Conservation (phyloP, 1,139 yeast genomes). For the Candida sp. region DNA sequence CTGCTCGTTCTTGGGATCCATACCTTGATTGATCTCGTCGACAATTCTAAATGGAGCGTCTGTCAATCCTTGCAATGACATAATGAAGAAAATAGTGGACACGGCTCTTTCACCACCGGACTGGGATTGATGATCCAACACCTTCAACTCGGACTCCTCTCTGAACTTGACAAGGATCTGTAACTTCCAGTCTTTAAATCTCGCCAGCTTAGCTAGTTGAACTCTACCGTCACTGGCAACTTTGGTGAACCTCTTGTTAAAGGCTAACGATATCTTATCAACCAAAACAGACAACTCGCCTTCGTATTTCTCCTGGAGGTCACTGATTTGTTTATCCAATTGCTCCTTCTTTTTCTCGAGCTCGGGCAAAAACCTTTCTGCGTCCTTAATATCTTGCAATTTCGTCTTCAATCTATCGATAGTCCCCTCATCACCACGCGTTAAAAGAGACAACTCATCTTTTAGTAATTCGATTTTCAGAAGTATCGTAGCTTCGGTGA, state of each 20-base stretch:
- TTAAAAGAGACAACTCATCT: constrained; percentile 42
- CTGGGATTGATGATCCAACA: constrained; percentile 84
- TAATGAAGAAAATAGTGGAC: constrained; percentile 87
- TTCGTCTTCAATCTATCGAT: constrained; percentile 35
- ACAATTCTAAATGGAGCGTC: constrained; percentile 94
- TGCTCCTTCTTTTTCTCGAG: constrained; percentile 26
- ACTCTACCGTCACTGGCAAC: constrained; percentile 92
- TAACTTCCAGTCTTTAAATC: constrained; percentile 79
- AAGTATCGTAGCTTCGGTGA: constrained; percentile 41
- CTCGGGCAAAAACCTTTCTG: constrained; percentile 38
- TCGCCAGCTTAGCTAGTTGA: constrained; percentile 53
- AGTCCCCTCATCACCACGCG: constrained; percentile 44
- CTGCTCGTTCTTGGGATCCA: constrained; percentile 95
- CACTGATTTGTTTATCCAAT: constrained; percentile 38
- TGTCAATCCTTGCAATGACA: constrained; percentile 91
- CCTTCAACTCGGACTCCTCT: constrained; percentile 68
- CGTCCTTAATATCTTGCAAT: constrained; percentile 30
- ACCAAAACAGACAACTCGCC: constrained; percentile 58
- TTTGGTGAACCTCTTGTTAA: constrained; percentile 64
- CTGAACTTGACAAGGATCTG: constrained; percentile 89
- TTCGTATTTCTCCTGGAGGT: constrained; percentile 56
- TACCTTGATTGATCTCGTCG: constrained; percentile 98
- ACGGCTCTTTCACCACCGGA: constrained; percentile 99
- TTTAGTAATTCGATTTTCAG: constrained; percentile 36
- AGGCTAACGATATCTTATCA: constrained; percentile 58